Conservation (phyloP, 768 basidiomycete species). For the Pulveroboletus sp. region DNA sequence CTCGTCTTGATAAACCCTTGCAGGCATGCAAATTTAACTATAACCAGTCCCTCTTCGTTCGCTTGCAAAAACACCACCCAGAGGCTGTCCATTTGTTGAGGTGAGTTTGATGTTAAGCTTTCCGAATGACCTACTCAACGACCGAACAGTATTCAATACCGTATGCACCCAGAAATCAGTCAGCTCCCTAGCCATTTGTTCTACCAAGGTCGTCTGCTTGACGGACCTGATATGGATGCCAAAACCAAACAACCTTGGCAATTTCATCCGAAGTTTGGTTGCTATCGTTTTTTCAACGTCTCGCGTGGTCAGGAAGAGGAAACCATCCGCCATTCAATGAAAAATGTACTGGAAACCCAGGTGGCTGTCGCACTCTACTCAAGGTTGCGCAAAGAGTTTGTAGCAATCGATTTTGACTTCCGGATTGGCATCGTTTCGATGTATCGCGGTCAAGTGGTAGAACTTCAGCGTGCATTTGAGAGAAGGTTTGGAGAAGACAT, state of each 20-base stretch:
- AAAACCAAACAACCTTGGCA: slow-evolving; percentile 91
- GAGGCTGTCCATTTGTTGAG: slow-evolving; percentile 89
- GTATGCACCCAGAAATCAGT: slow-evolving; percentile 98
- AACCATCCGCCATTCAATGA: slow-evolving; percentile 59
- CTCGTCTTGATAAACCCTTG: slow-evolving; percentile 2
- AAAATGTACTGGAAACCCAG: slow-evolving; percentile 69
- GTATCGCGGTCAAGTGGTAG: slow-evolving; percentile 86
- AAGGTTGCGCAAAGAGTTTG: slow-evolving; percentile 62
- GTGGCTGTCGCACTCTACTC: slow-evolving; percentile 75
- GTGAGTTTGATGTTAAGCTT: slow-evolving; percentile 36
- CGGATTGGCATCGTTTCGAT: slow-evolving; percentile 79
- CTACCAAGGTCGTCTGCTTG: slow-evolving; percentile 71
- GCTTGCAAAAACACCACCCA: slow-evolving; percentile 73
- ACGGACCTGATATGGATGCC: slow-evolving; percentile 83
- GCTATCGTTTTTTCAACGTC: slow-evolving; percentile 89
- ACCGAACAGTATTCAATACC: slow-evolving; percentile 84
- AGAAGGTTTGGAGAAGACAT: slow-evolving; percentile 69
- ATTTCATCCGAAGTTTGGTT: slow-evolving; percentile 64
- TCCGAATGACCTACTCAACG: neutral
- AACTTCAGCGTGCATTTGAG: slow-evolving; percentile 66
- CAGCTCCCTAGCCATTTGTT: slow-evolving; percentile 83
- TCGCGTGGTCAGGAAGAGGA: slow-evolving; percentile 55
- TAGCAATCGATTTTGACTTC: slow-evolving; percentile 48
- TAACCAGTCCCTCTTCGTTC: slow-evolving; percentile 89
- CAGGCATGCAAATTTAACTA: slow-evolving; percentile 71